These are phyloP conservation scores for Hyphopichia homilentoma DNA, from an alignment of 805 yeast genomes.

Conservation along the genomic window DNA sequence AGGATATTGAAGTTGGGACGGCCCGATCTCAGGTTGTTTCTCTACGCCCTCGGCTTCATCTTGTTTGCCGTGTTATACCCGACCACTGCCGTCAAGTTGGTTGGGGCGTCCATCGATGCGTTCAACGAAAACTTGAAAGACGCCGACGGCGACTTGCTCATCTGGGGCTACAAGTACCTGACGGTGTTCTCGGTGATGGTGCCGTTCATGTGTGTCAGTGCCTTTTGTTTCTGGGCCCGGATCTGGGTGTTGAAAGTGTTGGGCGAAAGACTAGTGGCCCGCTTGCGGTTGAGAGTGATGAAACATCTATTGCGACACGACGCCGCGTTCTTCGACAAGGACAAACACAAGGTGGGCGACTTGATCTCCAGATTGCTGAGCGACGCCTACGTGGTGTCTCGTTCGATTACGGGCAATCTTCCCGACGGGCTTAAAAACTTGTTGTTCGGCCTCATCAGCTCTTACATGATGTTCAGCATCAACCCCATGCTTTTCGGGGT, in stretches of 20 bases:
- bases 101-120: constrained; percentile 42
- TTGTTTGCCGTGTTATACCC: constrained; percentile 43
- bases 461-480: constrained; percentile 43
- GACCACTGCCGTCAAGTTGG: constrained; percentile 39
- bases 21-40: constrained; percentile 35
- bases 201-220: constrained; percentile 41
- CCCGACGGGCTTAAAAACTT: constrained; percentile 45
- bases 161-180: constrained; percentile 43
- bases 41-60: constrained; percentile 38
- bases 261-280: constrained; percentile 43
- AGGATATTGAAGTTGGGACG: constrained; percentile 36
- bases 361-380: constrained; percentile 41
- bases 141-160: constrained; percentile 35
- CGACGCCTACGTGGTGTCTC: constrained; percentile 44
- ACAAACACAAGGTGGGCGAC: constrained; percentile 45
- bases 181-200: constrained; percentile 40
- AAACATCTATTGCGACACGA: constrained; percentile 41
- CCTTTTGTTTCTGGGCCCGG: constrained; percentile 45
- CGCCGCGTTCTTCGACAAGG: constrained; percentile 37
- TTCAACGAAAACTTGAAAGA: constrained; percentile 31
- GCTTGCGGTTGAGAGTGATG: constrained; percentile 40
- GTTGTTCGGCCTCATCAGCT: constrained; percentile 37
- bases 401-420: constrained; percentile 39
- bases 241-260: constrained; percentile 39
- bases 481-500: constrained; percentile 41